These are phyloP conservation scores for Hypholoma sublateritium DNA, from an alignment of 768 basidiomycete genomes.

Conservation along the genomic window DNA sequence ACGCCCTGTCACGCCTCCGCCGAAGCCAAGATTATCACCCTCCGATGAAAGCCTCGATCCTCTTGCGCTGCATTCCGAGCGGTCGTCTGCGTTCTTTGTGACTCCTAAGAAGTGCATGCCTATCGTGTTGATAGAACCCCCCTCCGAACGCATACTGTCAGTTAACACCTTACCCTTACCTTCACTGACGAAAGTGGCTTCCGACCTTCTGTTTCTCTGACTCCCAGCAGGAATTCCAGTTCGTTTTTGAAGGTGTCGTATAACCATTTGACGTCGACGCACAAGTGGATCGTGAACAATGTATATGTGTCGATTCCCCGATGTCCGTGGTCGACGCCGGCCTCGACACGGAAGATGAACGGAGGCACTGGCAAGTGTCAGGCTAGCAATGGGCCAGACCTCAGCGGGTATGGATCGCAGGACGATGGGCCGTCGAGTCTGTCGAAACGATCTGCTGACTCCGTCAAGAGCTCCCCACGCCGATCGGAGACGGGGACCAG, in stretches of 20 bases:
- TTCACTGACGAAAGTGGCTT: slow-evolving; percentile 15
- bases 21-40: slow-evolving; percentile 12
- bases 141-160: slow-evolving; percentile 59
- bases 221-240: slow-evolving; percentile 29
- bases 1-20: slow-evolving; percentile 21
- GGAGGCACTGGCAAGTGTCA: slow-evolving; percentile 26
- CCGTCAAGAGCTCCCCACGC: slow-evolving; percentile 50
- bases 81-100: slow-evolving; percentile 25
- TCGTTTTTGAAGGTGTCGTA: slow-evolving; percentile 16
- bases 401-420: slow-evolving; percentile 61
- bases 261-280: slow-evolving; percentile 26
- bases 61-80: slow-evolving; percentile 36
- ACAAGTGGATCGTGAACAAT: slow-evolving; percentile 35
- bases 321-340: slow-evolving; percentile 45
- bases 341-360: slow-evolving; percentile 32
- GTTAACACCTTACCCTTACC: slow-evolving; percentile 22
- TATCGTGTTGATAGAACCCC: slow-evolving; percentile 56
- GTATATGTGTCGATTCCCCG: slow-evolving; percentile 47
- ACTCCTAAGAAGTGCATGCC: slow-evolving; percentile 77
- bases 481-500: slow-evolving; percentile 71
- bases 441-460: slow-evolving; percentile 29
- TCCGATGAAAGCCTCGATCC: slow-evolving; percentile 56
- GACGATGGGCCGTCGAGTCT: slow-evolving; percentile 39
- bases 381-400: slow-evolving; percentile 30
- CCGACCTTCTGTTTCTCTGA: slow-evolving; percentile 21